phyloP scores from a whole-genome alignment of 129 eudicot species.

The Escallonia herrerae region DNA sequence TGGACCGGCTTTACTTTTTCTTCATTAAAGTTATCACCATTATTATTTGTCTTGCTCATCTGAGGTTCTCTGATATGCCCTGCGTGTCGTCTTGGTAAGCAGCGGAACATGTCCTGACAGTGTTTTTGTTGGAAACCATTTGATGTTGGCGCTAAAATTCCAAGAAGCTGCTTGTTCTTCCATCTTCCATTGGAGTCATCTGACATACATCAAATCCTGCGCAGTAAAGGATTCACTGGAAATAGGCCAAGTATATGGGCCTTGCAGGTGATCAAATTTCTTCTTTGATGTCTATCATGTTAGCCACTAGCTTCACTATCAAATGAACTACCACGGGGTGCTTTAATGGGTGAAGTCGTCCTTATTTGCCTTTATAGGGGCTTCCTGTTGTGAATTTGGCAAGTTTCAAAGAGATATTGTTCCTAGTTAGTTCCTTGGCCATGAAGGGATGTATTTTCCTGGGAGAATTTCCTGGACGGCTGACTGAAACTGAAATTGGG shows the following conservation, averaged over 20 bases:
- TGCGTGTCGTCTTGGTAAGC: slow-evolving; percentile 1
- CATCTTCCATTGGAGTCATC: slow-evolving; percentile 72
- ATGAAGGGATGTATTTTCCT: slow-evolving; percentile 69
- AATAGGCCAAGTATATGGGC: slow-evolving; percentile 76
- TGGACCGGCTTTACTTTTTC: no score
- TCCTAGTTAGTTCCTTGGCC: slow-evolving; percentile 49
- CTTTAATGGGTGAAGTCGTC: not conserved
- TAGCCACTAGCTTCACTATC: not conserved
- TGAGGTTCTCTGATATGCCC: not conserved
- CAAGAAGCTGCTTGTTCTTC: slow-evolving; percentile 64
- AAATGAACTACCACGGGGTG: not conserved
- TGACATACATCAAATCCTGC: slow-evolving; percentile 49
- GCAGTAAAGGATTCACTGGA: slow-evolving; percentile 70
- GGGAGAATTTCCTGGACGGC: slow-evolving; percentile 79
- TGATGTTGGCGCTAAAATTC: slow-evolving; percentile 79
- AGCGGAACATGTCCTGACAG: slow-evolving; percentile 27
- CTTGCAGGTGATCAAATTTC: slow-evolving; percentile 50
- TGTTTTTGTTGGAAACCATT: slow-evolving; percentile 30
- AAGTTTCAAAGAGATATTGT: slow-evolving; percentile 48
- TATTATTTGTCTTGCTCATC: not conserved
- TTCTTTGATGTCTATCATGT: not conserved
- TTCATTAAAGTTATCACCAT: no score
- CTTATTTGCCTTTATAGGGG: slow-evolving; percentile 41
- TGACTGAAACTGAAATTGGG: slow-evolving; percentile 47
- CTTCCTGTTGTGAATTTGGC: slow-evolving; percentile 59